Percentiles rank a stretch among this genome's conserved stretches.
Evolutionary conservation across 1,284 basidiomycete genomes (phyloP).

Genomic region (Leccinum subspadiceum): DNA sequence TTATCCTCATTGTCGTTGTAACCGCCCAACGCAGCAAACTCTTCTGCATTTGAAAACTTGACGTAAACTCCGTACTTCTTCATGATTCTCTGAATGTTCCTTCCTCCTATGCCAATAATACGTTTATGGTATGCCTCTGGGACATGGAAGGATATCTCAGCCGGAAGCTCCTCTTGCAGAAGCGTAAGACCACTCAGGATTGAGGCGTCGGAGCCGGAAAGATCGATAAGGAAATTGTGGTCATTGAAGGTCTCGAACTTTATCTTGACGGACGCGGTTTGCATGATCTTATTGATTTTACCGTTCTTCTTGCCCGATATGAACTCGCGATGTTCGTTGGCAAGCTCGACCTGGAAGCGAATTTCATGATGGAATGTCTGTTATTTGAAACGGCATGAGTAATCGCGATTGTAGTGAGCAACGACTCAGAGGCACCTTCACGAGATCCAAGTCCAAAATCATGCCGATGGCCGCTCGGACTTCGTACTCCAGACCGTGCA

Average conservation of each 20-base stretch:
- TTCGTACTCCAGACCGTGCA: constrained; percentile 94
- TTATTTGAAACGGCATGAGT: constrained; percentile 2
- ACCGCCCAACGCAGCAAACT: constrained; percentile 92
- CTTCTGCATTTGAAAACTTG: constrained; percentile 98
- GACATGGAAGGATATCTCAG: constrained; percentile 99
- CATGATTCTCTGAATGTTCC: constrained; percentile 99
- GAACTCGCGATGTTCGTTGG: constrained; percentile 97
- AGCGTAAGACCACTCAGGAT: constrained; percentile 88
- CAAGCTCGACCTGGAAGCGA: constrained; percentile 96
- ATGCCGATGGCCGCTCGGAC: constrained; percentile 84
- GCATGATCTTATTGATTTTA: constrained; percentile 99
- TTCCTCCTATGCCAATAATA: constrained; percentile 97
- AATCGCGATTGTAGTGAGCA: not conserved
- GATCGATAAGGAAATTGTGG: constrained; percentile 97
- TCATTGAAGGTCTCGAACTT: constrained; percentile 99
- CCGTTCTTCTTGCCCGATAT: constrained; percentile 98
- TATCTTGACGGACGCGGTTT: constrained; percentile 94
- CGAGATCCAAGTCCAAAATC: constrained; percentile 87
- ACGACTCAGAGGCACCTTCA: constrained; percentile 63
- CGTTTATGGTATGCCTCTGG: constrained; percentile 99
- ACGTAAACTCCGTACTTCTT: constrained; percentile 99
- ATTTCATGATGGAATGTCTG: constrained; percentile 95
- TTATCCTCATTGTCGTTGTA: constrained; percentile 99
- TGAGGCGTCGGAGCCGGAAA: constrained; percentile 78
- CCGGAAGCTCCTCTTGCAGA: constrained; percentile 94